Base-by-base conservation (phyloP, 805 yeast species). In the Kodamaea jinghongensis region DNA sequence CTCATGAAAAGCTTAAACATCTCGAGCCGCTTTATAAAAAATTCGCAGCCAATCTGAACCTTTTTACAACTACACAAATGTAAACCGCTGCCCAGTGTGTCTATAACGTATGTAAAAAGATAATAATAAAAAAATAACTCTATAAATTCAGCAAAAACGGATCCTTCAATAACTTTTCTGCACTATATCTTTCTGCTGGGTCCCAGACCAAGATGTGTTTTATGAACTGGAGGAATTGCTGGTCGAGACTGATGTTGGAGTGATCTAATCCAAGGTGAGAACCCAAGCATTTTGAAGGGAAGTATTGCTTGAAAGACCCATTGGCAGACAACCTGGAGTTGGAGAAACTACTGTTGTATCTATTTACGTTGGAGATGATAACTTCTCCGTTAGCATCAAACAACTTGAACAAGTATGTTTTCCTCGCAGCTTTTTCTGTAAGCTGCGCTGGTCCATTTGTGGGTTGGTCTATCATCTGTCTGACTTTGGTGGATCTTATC, bases 381-480 rank as follows among this genome's bases (percentile, higher is more conserved):
- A 68, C 46, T 37, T 61, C 66, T 4, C 75, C 75, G 25, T 63
- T 61, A 17, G 52, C 41, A 40, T 66, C 70, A 43, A 69, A 70
- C 12, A 69, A 46, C 2, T 64, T 61, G 41, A 58, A 67, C n/a
- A 70, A 49, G 10, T 65, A 46, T 0, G 71, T 62, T 38, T 56
- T 63, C 41, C 58, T 58, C 9, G 60, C 51, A 11, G 59, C 47
- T 38, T 58, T 62, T 37, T 67, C 73, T 41, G 60, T 63, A 6
- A 47, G 17, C 8, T 36, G 36, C 2, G 46, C 44, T 14, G 38
- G 37, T n/a, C n/a, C n/a, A 12, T 46, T 43, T 6, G 44, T 45
- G 9, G 33, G 9, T 16, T 38, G 13, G 31, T 6, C 28, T 17
- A 17, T n/a, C 28, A 14, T 30, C 8, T 20, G 23, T 20, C 23